These are phyloP conservation scores for Carex parvula DNA, from an alignment of 176 grass and related monocot genomes.

Conservation along the genomic window DNA sequence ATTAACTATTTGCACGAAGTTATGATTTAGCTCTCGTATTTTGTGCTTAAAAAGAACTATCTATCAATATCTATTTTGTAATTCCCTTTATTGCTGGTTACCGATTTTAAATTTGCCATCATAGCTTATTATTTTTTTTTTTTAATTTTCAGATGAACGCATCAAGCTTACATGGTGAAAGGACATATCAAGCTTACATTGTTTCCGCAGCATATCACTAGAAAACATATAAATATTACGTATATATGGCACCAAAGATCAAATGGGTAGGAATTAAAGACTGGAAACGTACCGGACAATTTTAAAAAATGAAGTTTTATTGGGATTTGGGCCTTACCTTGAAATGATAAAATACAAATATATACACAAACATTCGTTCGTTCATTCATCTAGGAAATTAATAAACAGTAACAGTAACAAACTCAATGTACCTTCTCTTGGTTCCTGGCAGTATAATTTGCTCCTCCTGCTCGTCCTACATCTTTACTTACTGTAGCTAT, in stretches of 20 bases:
- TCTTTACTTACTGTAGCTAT: neutral
- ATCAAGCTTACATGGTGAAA: neutral
- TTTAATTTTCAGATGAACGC: neutral
- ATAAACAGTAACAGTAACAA: slow-evolving; percentile 11
- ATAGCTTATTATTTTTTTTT: neutral
- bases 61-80: neutral
- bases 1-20: neutral
- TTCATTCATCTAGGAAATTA: neutral
- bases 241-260: neutral
- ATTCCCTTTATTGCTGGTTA: neutral
- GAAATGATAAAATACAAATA: slow-evolving; percentile 3
- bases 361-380: neutral
- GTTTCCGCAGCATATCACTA: neutral
- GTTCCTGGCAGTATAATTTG: slow-evolving; percentile 21
- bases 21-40: neutral
- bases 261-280: neutral
- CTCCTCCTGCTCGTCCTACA: neutral
- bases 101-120: neutral
- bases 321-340: slow-evolving; percentile 6
- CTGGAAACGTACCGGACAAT: neutral
- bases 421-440: slow-evolving; percentile 41
- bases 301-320: neutral
- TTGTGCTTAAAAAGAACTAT: neutral
- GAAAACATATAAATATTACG: neutral
- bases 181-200: neutral